Base-by-base conservation (phyloP, 805 yeast species). In the Suhomyces kilbournensis region DNA sequence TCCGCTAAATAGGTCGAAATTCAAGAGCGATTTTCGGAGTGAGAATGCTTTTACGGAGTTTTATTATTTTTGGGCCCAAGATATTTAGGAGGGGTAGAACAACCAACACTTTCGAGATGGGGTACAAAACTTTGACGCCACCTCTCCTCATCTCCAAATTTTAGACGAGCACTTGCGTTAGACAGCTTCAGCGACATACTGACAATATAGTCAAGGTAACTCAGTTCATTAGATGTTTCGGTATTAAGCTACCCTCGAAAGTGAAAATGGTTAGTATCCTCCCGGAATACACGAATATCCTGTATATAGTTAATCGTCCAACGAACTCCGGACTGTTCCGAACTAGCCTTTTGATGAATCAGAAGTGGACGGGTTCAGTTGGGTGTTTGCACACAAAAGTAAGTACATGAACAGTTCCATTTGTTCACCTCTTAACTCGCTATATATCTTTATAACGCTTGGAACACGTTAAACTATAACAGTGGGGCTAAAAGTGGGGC, bases 401-500 rank as follows among this genome's bases (percentile, higher is more conserved):
- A n/a, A 32, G 4, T 32, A 32, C 17, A 7, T n/a, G n/a, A 32
- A 7, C 17, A n/a, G 17, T 14, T n/a, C n/a, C 35, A n/a, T 14
- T 32, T n/a, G 7, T 1, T 6, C 17, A 32, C 35, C n/a, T n/a
- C 7, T 8, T 32, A 3, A 32, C 17, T 32, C 17, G 35, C 35
- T n/a, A 32, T n/a, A n/a, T 17, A 7, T 17, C 17, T 9, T 14
- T 15, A 19, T 17, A 8, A 38, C 12, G 42, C 14, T 15, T 19
- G 23, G 22, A 38, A 38, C 23, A 7, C 8, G 35, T 32, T 32
- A n/a, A n/a, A 32, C 42, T 17, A 19, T 17, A 15, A 19, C 42
- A 9, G 42, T 7, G 45, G 45, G 45, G 45, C 19, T 14, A 42
- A 23, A 42, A 8, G 45, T 22, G 45, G 45, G 45, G 45, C 45